Percentiles rank a stretch among this genome's conserved stretches.
Evolutionary conservation across 495 filamentous ascomycete species (phyloP).

Genomic region (Penicillium waksmanii): DNA sequence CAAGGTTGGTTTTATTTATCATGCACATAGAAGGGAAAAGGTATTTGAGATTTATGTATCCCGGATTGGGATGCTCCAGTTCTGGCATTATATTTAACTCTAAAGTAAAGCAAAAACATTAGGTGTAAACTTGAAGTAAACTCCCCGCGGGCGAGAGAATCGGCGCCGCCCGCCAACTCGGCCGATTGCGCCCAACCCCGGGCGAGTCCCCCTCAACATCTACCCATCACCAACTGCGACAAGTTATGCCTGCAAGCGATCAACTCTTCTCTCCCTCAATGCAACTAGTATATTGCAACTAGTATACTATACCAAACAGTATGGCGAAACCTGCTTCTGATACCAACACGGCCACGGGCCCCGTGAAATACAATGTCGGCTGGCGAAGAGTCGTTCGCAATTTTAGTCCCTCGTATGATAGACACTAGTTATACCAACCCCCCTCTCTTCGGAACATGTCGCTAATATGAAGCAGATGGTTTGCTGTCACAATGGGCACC

Average conservation of each 20-base stretch:
- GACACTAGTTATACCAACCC: not conserved
- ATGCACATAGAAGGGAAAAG: not conserved
- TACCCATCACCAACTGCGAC: not conserved
- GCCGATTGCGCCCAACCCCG: slow-evolving; percentile 5
- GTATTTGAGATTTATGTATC: not conserved
- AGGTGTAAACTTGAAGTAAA: too few species aligned
- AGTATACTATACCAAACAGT: not conserved
- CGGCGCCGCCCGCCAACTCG: slow-evolving; percentile 8
- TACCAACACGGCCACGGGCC: not conserved
- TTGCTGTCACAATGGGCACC: slow-evolving; percentile 54
- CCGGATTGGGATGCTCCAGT: not conserved
- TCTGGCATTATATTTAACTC: too few species aligned
- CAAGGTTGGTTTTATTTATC: not conserved
- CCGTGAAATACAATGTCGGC: slow-evolving; percentile 34
- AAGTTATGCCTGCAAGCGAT: not conserved
- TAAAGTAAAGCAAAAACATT: too few species aligned
- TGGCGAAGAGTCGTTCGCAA: slow-evolving; percentile 51
- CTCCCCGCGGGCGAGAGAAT: slow-evolving; percentile 5
- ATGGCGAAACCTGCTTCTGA: slow-evolving; percentile 3
- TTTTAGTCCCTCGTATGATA: slow-evolving; percentile 50
- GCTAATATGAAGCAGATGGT: slow-evolving; percentile 37
- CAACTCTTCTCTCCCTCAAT: not conserved
- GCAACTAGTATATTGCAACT: not conserved
- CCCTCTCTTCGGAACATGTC: not conserved
- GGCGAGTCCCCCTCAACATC: not conserved